Conservation (phyloP, 2,329 filamentous ascomycete genomes). For the Clarireedia homoeocarpa region DNA sequence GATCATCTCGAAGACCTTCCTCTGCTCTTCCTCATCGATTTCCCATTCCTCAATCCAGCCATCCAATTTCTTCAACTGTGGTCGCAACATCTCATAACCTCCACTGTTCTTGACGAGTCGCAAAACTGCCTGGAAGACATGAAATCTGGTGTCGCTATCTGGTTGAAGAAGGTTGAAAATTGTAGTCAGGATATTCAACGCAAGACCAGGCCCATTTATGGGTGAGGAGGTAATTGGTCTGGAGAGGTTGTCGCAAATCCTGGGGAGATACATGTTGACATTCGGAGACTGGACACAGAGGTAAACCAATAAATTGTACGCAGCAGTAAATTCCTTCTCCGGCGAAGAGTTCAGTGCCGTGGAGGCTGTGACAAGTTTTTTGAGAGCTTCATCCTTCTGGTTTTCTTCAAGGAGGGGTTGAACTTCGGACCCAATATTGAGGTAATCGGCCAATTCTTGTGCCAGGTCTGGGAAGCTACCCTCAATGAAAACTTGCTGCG, state of each 20-base stretch:
- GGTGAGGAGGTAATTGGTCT: conserved; percentile 82
- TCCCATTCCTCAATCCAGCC: conserved; percentile 80
- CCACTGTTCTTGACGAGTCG: conserved; percentile 68
- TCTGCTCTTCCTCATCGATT: conserved; percentile 70
- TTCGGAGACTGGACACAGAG: conserved; percentile 82
- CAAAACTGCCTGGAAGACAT: conserved; percentile 84
- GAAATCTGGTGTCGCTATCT: conserved; percentile 72
- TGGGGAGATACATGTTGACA: conserved; percentile 76
- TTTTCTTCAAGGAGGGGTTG: conserved; percentile 64
- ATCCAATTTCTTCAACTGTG: conserved; percentile 76
- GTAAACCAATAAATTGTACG: conserved; percentile 95
- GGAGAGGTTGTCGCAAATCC: conserved; percentile 81
- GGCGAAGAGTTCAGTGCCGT: conserved; percentile 72
- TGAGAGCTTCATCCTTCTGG: conserved; percentile 75
- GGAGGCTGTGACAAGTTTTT: conserved; percentile 80
- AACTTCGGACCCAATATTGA: conserved; percentile 67
- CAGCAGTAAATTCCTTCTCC: conserved; percentile 93
- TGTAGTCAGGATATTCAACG: conserved; percentile 84
- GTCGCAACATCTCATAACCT: conserved; percentile 76
- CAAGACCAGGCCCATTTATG: conserved; percentile 74
- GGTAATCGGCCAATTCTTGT: conserved; percentile 89
- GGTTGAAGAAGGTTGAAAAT: conserved; percentile 89
- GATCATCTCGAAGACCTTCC: conserved; percentile 77
- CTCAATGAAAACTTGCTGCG: conserved; percentile 65
- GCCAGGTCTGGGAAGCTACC: conserved; percentile 88